Evolutionary conservation across 2,329 filamentous ascomycete species (phyloP).

Genomic region (Hypoxylon sp.): DNA sequence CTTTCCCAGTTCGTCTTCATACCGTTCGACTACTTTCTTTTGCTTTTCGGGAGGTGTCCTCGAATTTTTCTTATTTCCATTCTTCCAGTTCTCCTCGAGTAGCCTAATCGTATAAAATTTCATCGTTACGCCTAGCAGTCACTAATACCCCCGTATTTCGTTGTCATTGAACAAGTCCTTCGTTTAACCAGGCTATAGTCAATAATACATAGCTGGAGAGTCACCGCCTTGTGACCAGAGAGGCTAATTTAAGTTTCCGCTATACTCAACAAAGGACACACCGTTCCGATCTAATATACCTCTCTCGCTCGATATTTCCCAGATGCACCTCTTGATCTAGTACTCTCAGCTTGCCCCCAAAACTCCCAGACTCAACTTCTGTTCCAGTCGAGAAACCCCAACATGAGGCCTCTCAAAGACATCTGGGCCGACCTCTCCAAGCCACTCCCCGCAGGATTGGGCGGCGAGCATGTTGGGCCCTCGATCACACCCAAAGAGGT

Average conservation of each 20-base stretch:
- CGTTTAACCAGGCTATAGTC: slow-evolving; percentile 26
- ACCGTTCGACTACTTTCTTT: slow-evolving; percentile 18
- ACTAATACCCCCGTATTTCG: slow-evolving; percentile 13
- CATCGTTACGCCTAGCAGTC: slow-evolving; percentile 12
- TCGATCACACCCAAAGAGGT: slow-evolving; percentile 41
- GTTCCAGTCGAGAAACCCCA: slow-evolving; percentile 14
- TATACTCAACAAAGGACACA: slow-evolving; percentile 26
- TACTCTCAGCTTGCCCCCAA: slow-evolving; percentile 4
- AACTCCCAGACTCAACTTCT: background rate
- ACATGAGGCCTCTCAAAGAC: slow-evolving; percentile 43
- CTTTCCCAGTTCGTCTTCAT: slow-evolving; percentile 37
- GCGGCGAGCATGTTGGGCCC: slow-evolving; percentile 26
- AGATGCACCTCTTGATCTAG: slow-evolving; percentile 24
- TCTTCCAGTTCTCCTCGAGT: background rate
- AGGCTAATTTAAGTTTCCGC: slow-evolving; percentile 43
- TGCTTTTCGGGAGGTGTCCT: slow-evolving; percentile 22
- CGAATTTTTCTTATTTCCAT: slow-evolving; percentile 22
- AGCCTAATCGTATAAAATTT: slow-evolving; percentile 30
- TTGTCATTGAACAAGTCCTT: slow-evolving; percentile 30
- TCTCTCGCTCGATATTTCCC: slow-evolving; percentile 18
- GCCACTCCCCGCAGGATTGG: slow-evolving; percentile 43
- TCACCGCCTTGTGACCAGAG: slow-evolving; percentile 7
- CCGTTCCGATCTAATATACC: slow-evolving; percentile 12
- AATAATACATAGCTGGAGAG: background rate
- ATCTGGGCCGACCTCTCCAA: slow-evolving; percentile 50